A percentile compares a stretch with the other conserved stretches of the same genome.
phyloP scores from a whole-genome alignment of 176 grass and related monocot genomes.

The Luzula sylvatica region DNA sequence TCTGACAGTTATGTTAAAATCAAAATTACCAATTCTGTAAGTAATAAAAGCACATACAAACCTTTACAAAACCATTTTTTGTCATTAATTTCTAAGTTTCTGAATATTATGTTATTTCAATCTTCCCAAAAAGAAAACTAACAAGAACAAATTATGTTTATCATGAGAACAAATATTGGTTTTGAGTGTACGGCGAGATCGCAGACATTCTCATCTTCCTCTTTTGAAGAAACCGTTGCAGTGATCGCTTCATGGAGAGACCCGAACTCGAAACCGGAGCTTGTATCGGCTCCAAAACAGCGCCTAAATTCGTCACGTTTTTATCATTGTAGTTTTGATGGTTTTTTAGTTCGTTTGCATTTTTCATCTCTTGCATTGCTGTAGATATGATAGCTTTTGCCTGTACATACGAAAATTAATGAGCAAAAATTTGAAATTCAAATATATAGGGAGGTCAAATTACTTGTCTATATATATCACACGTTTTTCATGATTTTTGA shows the following conservation, averaged over 20 bases:
- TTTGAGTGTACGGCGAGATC: slow-evolving; percentile 16
- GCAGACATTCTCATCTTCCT: slow-evolving; percentile 21
- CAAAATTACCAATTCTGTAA: neutral
- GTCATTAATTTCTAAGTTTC: neutral
- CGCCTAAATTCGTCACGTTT: neutral
- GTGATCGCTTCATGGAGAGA: slow-evolving; percentile 28
- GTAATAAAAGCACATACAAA: neutral
- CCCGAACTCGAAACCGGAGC: neutral
- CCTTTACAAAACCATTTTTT: neutral
- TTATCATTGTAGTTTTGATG: slow-evolving; percentile 5
- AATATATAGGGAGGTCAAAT: neutral
- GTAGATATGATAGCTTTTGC: slow-evolving; percentile 28
- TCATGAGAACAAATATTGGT: neutral
- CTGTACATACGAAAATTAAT: slow-evolving; percentile 11
- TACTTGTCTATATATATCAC: too few relatives aligned
- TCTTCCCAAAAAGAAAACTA: neutral
- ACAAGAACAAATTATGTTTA: neutral
- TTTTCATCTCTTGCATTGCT: slow-evolving; percentile 10
- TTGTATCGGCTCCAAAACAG: neutral
- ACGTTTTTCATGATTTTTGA: too few relatives aligned
- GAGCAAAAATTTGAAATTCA: too few relatives aligned
- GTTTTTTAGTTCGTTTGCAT: neutral
- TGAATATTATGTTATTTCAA: too few relatives aligned
- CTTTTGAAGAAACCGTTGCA: slow-evolving; percentile 32
- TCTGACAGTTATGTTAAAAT: too few relatives aligned